These are phyloP conservation scores for Volvariella volvacea DNA, from an alignment of 1,284 basidiomycete genomes.

Conservation along the genomic window DNA sequence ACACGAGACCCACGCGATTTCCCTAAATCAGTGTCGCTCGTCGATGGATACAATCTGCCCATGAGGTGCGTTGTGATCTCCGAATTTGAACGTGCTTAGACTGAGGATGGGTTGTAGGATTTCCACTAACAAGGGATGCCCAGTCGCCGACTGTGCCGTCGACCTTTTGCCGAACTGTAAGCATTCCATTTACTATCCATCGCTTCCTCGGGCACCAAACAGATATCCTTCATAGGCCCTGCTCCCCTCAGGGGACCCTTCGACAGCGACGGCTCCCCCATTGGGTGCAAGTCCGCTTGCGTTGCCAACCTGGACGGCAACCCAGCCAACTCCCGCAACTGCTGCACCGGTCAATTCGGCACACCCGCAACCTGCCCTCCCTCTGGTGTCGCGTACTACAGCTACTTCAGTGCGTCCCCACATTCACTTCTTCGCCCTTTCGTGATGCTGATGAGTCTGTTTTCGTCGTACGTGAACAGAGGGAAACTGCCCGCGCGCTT, in stretches of 20 bases:
- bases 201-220: not conserved
- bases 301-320: constrained; percentile 39
- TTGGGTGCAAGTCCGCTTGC: constrained; percentile 55
- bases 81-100: no score
- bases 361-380: constrained; percentile 43
- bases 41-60: constrained; percentile 55
- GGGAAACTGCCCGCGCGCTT: constrained; percentile 28
- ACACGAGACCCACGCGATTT: not conserved
- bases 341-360: constrained; percentile 44
- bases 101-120: constrained; percentile 22
- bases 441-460: no score
- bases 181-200: constrained; percentile 15
- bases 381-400: constrained; percentile 40
- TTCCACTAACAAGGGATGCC: constrained; percentile 44
- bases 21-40: constrained; percentile 29
- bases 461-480: no score
- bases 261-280: constrained; percentile 37
- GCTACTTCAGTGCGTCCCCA: constrained; percentile 37
- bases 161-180: constrained; percentile 39
- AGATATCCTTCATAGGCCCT: constrained; percentile 21
- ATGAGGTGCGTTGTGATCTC: constrained; percentile 12
- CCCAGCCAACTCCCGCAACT: constrained; percentile 43
- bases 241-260: constrained; percentile 35
- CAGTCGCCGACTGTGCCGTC: constrained; percentile 41
- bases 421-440: no score